Evolutionary conservation across 352 stramenopile genomes (phyloP), one percentile per base, ranked within the genome.

Genomic region (Globisporangium cederbergense): DNA sequence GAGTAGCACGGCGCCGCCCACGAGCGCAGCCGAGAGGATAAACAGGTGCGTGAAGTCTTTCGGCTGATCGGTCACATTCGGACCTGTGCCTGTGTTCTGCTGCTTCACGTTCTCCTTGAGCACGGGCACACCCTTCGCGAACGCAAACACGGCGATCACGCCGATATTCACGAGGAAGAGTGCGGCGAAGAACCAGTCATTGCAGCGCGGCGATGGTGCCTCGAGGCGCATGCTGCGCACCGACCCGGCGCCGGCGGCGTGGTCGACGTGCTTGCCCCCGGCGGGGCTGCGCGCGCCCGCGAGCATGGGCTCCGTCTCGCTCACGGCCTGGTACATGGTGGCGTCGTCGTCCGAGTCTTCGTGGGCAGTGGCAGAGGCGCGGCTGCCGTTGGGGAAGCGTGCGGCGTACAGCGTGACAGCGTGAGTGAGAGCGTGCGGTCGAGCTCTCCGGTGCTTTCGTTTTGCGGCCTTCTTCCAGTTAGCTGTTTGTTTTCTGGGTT

Each of bases 281-380:
- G 60, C 58, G 28, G 75, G 77, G 64, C 73, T 83, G 62, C 64
- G 62, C 45, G 55, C 65, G 20, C 55, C 67, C 2, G 50, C 57
- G 65, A 95, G 82, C 84, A 95, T 95, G 16, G 86, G 86, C 25
- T 95, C 86, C 3, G 71, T 78, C 72, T 95, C 84, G 40, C 72
- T 78, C 58, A 87, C 74, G 25, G 75, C 73, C 40, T 88, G 68
- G 75, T 93, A 93, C 86, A 93, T 93, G 67, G 74, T 63, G 18
- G 30, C 30, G 52, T 68, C 62, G 54, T 45, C 55, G 62, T 67
- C 62, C 34, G 34, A 67, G 45, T 67, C 53, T 32, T 58, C 55
- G 47, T 28, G 34, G 6, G 62, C 62, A 57, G 62, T 63, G 34
- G 60, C 32, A 36, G 25, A 28, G 25, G 32, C 51, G 51, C 51